These are phyloP conservation scores for Trematosphaeria pertusa DNA, from an alignment of 2,329 filamentous ascomycete genomes.

Conservation along the genomic window DNA sequence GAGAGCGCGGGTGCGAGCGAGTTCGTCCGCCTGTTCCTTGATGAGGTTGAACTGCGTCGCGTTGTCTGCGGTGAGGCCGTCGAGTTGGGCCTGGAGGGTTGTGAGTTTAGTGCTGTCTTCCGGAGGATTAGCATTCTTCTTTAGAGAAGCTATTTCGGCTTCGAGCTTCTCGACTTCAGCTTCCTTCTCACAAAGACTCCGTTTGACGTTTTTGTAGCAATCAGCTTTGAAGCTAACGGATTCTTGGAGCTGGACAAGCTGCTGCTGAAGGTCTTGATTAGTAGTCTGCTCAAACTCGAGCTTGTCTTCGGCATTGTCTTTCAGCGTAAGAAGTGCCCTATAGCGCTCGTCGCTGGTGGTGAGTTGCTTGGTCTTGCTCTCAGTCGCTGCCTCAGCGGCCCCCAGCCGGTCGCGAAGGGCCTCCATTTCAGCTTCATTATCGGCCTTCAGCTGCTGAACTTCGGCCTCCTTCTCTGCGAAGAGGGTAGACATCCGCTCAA, in stretches of 20 bases:
- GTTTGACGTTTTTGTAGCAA: background rate
- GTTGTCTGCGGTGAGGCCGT: background rate
- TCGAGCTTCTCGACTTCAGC: background rate
- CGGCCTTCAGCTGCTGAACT: background rate
- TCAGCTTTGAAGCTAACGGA: background rate
- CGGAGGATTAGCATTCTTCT: background rate
- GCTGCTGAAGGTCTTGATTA: slow-evolving; percentile 1
- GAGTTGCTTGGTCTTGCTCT: background rate
- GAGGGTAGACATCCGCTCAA: too few relatives aligned
- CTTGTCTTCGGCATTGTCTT: background rate
- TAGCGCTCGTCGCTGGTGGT: background rate
- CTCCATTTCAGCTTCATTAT: background rate
- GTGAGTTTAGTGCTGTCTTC: background rate
- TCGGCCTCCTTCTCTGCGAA: background rate
- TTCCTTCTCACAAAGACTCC: background rate
- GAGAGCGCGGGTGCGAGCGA: background rate
- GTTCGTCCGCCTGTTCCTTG: background rate
- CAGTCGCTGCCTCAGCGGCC: background rate
- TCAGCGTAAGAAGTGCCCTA: background rate
- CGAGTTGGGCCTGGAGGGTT: background rate
- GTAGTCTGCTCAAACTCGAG: background rate
- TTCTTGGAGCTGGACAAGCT: background rate
- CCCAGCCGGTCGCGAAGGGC: background rate
- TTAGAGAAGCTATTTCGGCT: background rate
- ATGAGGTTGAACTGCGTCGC: background rate